Percentiles rank a stretch among this genome's conserved stretches.
Evolutionary conservation across 768 basidiomycete species (phyloP).

Genomic region (Boletus rubropictus): DNA sequence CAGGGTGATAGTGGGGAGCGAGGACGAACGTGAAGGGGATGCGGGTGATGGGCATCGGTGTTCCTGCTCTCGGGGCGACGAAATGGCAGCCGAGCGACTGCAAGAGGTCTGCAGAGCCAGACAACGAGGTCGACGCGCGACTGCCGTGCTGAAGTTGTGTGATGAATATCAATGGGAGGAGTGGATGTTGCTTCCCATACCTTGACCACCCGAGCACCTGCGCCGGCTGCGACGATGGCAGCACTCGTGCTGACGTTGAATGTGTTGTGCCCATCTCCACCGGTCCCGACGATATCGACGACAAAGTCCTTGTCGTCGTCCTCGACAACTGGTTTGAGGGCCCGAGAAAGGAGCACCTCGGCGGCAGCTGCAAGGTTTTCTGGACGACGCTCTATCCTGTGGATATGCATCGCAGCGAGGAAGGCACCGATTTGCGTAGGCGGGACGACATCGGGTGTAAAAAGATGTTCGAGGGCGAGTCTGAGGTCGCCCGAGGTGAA

Average conservation of each 20-base stretch:
- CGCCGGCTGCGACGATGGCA: constrained; percentile 88
- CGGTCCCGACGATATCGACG: constrained; percentile 38
- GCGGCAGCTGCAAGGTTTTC: constrained; percentile 79
- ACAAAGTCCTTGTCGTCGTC: constrained; percentile 64
- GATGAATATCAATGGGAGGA: background rate
- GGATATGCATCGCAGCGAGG: constrained; percentile 77
- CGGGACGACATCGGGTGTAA: constrained; percentile 56
- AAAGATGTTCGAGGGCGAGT: constrained; percentile 66
- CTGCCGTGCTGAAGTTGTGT: constrained; percentile 66
- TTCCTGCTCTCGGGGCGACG: constrained; percentile 46
- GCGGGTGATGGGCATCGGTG: constrained; percentile 44
- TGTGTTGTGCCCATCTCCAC: constrained; percentile 92
- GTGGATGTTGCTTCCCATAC: constrained; percentile 32
- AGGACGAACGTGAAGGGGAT: constrained; percentile 90
- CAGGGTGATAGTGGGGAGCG: constrained; percentile 89
- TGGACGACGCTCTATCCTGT: constrained; percentile 69
- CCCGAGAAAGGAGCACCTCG: constrained; percentile 60
- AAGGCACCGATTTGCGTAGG: constrained; percentile 86
- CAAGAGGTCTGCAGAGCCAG: constrained; percentile 90
- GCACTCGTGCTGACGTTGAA: constrained; percentile 98
- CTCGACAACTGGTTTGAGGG: constrained; percentile 57
- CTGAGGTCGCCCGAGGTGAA: constrained; percentile 76
- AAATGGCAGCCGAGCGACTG: constrained; percentile 79
- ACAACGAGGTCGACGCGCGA: constrained; percentile 86
- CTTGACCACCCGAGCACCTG: constrained; percentile 90